Conservation (phyloP, 345 rosid genomes). For the Chamaenerion angustifolium region DNA sequence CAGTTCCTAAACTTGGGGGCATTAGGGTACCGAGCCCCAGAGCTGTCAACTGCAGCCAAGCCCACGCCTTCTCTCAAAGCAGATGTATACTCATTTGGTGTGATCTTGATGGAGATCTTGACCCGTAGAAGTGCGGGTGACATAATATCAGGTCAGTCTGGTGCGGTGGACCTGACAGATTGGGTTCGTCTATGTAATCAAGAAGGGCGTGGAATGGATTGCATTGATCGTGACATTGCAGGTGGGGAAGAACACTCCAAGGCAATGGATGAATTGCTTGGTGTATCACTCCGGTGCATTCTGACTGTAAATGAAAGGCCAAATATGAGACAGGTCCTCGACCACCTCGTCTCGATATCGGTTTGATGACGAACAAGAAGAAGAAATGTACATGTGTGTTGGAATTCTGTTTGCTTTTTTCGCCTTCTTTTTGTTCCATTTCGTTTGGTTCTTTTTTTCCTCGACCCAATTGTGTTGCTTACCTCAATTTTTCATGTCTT, state of each 20-base stretch:
- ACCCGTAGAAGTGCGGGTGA: constrained; percentile 86
- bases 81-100: constrained; percentile 81
- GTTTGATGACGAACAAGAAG: constrained; percentile 18
- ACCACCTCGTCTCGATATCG: constrained; percentile 54
- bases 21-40: constrained; percentile 86
- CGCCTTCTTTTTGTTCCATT: neutral
- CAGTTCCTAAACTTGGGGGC: constrained; percentile 86
- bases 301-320: constrained; percentile 81
- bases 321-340: constrained; percentile 77
- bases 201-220: constrained; percentile 86
- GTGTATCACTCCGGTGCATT: constrained; percentile 67
- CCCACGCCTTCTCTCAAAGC: constrained; percentile 59
- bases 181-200: constrained; percentile 78
- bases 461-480: constrained; percentile 20
- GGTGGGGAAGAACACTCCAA: constrained; percentile 66
- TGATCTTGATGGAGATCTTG: constrained; percentile 77
- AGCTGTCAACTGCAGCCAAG: constrained; percentile 52
- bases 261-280: constrained; percentile 86
- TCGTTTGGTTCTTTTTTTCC: constrained; percentile 1
- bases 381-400: constrained; percentile 41
- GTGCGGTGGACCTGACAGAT: constrained; percentile 80
- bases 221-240: constrained; percentile 77
- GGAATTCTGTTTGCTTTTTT: constrained; percentile 29
- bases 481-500: constrained; percentile 5
- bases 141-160: constrained; percentile 88